Conservation (phyloP, 2,329 filamentous ascomycete genomes). For the Fusarium liriodendri region DNA sequence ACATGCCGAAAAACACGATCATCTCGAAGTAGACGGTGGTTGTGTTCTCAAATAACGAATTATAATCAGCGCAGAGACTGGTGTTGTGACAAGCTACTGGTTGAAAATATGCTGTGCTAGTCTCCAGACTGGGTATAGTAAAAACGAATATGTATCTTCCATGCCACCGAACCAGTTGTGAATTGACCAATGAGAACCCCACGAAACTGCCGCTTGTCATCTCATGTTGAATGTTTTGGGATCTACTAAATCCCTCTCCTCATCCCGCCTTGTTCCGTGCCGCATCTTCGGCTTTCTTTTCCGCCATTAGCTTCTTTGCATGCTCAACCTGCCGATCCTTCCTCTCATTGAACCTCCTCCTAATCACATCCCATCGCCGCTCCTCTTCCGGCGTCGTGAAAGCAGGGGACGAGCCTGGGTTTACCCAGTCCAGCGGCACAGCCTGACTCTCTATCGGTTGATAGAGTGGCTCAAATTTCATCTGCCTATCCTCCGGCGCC, state of each 20-base stretch:
- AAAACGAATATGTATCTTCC: background rate
- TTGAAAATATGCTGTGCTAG: background rate
- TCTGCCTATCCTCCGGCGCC: background rate
- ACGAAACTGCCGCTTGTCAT: too few relatives aligned
- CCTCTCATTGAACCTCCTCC: background rate
- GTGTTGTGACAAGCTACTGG: background rate
- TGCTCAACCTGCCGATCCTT: background rate
- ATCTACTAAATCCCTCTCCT: background rate
- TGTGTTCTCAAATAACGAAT: too few relatives aligned
- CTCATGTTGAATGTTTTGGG: background rate
- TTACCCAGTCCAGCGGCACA: background rate
- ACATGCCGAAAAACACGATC: too few relatives aligned
- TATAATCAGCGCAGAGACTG: background rate
- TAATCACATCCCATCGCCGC: background rate
- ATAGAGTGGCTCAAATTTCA: background rate
- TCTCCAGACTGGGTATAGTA: background rate
- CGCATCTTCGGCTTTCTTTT: background rate
- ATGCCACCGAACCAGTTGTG: background rate
- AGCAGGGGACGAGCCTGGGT: background rate
- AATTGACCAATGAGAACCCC: background rate
- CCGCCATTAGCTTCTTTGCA: background rate
- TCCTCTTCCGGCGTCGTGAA: background rate
- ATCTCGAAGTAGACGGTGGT: too few relatives aligned
- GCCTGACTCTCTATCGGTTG: background rate
- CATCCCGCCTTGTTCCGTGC: background rate